These are phyloP conservation scores for Pseudocercospora ulei DNA, from an alignment of 2,329 filamentous ascomycete genomes.

Conservation along the genomic window DNA sequence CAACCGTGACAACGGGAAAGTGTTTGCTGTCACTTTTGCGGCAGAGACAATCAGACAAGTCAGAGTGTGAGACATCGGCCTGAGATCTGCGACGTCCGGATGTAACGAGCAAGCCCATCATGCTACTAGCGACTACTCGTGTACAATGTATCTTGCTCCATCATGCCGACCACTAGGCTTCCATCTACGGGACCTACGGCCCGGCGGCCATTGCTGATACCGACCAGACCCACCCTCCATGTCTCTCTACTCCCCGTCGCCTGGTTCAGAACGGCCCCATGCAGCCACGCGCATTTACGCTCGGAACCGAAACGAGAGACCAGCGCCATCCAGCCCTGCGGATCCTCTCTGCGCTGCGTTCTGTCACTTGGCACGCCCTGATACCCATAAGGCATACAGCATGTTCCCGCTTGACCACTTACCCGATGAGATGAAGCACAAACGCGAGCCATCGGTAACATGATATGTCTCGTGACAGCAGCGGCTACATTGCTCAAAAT, in stretches of 20 bases:
- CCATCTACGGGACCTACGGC: slow-evolving; percentile 11
- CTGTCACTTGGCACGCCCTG: slow-evolving; percentile 11
- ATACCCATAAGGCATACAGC: slow-evolving; percentile 12
- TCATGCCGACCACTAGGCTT: slow-evolving; percentile 19
- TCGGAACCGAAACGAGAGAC: slow-evolving; percentile 17
- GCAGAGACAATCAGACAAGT: slow-evolving; percentile 6
- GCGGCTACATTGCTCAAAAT: slow-evolving; percentile 9
- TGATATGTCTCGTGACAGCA: slow-evolving; percentile 18
- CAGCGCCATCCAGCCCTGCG: slow-evolving; percentile 7
- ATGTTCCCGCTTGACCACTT: slow-evolving; percentile 17
- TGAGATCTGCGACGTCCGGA: neutral
- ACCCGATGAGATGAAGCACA: slow-evolving; percentile 1
- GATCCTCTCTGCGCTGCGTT: slow-evolving; percentile 8
- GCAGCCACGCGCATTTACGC: slow-evolving; percentile 17
- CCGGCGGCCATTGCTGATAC: slow-evolving; percentile 6
- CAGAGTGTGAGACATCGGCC: slow-evolving; percentile 2
- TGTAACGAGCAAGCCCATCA: neutral
- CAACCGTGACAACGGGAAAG: slow-evolving; percentile 1
- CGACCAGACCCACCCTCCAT: slow-evolving; percentile 3
- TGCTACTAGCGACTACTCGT: neutral
- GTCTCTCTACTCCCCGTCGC: slow-evolving; percentile 5
- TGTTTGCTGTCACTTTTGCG: slow-evolving; percentile 9
- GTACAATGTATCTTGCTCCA: slow-evolving; percentile 9
- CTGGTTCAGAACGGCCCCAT: slow-evolving; percentile 12
- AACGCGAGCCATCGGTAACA: slow-evolving; percentile 14